Base-by-base conservation (phyloP, 176 grass and related monocot genomes). In the Oropetium thomaeum region DNA sequence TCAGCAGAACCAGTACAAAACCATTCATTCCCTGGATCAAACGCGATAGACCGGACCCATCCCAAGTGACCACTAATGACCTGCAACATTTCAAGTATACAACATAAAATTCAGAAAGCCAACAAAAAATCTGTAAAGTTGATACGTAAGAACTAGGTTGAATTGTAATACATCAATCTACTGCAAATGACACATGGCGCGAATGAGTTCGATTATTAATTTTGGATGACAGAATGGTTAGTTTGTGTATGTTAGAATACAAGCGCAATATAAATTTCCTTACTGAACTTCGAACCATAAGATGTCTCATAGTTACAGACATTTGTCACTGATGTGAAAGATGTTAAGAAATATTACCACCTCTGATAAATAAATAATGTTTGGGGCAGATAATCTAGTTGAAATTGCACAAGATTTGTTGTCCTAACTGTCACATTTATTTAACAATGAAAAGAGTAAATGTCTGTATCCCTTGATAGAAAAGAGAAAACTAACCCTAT, bases 1-100 rank as follows among this genome's bases (percentile, higher is more conserved):
- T 99, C 96, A 30, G 91, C 91, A 8, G 91, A 99, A 76, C 96
- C 91, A 76, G 91, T 95, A 65, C 91, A 98, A 43, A 98, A 99
- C 96, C 96, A 99, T 76, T 88, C 79, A 69, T 99, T 99, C 51
- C 89, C 84, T 32, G 91, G 96, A 75, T 95, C 91, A 88, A 99
- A 99, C 17, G 96, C 96, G 73, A 99, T 84, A n/a, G 96, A 99
- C 1, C 91, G 69, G 58, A 99, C 96, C 96, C 96, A 95, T 43
- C 96, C 96, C 79, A 99, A 90, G 63, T 99, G 96, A 64, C 96
- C 96, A 72, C 96, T 99, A 43, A 99, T 99, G 23, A 99, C 96
- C 96, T 99, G 86, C 61, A 81, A 62, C 27, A 29, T 71, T 27
- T 26, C 49, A 34, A 53, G 47, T 23, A 11, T 28, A 52, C 68